Conservation (phyloP, 306 rosid genomes). For the Rosa rugosa region DNA sequence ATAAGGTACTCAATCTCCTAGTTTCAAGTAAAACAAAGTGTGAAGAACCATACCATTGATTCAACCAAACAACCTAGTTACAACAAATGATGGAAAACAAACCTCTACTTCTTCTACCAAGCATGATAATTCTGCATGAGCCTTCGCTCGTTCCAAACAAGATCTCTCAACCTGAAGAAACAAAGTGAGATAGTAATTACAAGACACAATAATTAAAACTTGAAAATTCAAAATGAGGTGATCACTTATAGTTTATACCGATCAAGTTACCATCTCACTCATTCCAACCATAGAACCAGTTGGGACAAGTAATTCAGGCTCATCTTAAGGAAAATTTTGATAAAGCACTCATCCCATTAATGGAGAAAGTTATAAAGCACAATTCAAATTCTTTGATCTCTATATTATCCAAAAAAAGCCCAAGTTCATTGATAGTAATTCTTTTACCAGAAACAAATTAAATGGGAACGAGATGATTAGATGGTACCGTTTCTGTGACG, state of each 20-base stretch:
- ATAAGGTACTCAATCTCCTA: background rate
- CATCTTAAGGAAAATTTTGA: background rate
- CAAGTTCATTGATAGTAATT: background rate
- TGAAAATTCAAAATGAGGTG: background rate
- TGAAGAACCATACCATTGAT: background rate
- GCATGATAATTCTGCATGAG: background rate
- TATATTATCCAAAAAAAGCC: background rate
- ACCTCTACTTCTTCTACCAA: background rate
- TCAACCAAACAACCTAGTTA: background rate
- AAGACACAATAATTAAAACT: background rate
- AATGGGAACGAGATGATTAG: background rate
- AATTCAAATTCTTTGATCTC: slow-evolving; percentile 1
- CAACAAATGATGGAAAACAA: background rate
- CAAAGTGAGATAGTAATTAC: background rate
- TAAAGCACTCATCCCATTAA: background rate
- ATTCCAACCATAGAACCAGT: background rate
- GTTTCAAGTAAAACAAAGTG: background rate
- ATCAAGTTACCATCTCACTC: background rate
- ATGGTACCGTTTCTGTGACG: background rate
- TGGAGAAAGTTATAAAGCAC: background rate
- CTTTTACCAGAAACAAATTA: background rate
- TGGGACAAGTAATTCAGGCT: background rate
- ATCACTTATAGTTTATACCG: background rate
- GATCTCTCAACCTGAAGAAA: slow-evolving; percentile 5
- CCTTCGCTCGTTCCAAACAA: background rate